Conservation (phyloP, 2,329 filamentous ascomycete species). For the Alternaria arbusti region DNA sequence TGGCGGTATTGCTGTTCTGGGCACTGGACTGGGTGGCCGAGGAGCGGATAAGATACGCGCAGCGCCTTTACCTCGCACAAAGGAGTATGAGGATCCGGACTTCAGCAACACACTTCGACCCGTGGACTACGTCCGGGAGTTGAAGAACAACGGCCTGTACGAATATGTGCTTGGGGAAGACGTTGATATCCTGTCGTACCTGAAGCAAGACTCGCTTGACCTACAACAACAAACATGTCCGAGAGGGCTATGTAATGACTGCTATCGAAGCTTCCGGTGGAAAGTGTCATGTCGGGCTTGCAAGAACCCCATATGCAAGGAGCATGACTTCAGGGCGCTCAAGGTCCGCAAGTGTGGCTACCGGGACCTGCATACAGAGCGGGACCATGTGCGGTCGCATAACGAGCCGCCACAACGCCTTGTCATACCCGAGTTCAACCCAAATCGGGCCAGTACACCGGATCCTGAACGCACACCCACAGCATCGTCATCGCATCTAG, state of each 20-base stretch:
- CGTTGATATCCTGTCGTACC: slow-evolving; percentile 47
- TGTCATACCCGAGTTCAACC: slow-evolving; percentile 47
- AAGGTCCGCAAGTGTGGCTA: slow-evolving; percentile 65
- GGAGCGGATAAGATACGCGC: slow-evolving; percentile 64
- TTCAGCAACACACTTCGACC: slow-evolving; percentile 58
- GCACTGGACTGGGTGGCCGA: slow-evolving; percentile 54
- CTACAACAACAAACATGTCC: slow-evolving; percentile 57
- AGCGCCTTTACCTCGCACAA: slow-evolving; percentile 61
- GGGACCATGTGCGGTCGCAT: slow-evolving; percentile 47
- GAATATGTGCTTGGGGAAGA: slow-evolving; percentile 51
- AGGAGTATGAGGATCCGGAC: slow-evolving; percentile 64
- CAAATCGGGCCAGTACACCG: slow-evolving; percentile 30
- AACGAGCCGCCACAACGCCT: slow-evolving; percentile 41
- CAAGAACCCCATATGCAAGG: slow-evolving; percentile 64
- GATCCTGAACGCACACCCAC: slow-evolving; percentile 35
- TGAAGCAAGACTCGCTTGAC: slow-evolving; percentile 52
- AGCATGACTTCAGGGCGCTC: slow-evolving; percentile 64
- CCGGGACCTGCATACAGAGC: slow-evolving; percentile 60
- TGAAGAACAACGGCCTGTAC: slow-evolving; percentile 51
- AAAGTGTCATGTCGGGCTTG: slow-evolving; percentile 65
- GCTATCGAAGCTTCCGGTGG: slow-evolving; percentile 64
- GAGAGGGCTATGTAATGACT: slow-evolving; percentile 63
- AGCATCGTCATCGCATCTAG: slow-evolving; percentile 28
- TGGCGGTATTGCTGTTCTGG: slow-evolving; percentile 64
- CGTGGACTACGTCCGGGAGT: slow-evolving; percentile 50